Percentiles rank a stretch among this genome's conserved stretches.
Evolutionary conservation across 768 basidiomycete genomes (phyloP).

Genomic region (Lentinus tigrinus): DNA sequence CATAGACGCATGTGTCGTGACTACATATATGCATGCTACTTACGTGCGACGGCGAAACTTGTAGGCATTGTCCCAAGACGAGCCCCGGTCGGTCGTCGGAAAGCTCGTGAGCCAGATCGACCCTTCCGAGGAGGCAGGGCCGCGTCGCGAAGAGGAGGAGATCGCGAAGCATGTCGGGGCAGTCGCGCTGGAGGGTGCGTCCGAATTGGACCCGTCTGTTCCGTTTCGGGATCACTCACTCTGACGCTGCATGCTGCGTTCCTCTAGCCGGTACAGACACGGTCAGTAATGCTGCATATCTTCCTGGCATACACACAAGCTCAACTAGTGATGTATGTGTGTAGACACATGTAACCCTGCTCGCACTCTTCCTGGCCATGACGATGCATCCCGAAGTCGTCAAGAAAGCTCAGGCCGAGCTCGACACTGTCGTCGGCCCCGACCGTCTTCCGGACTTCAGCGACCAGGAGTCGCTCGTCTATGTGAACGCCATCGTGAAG

Average conservation of each 20-base stretch:
- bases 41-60: too few relatives aligned
- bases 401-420: conserved; percentile 56
- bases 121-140: background rate
- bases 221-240: background rate
- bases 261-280: background rate
- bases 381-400: conserved; percentile 12
- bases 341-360: conserved; percentile 22
- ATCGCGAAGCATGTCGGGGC: background rate
- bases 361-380: conserved; percentile 3
- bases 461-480: conserved; percentile 36
- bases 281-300: too few relatives aligned
- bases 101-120: background rate
- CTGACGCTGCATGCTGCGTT: background rate
- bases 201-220: too few relatives aligned
- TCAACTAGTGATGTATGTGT: too few relatives aligned
- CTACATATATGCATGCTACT: too few relatives aligned
- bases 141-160: background rate
- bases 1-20: too few relatives aligned
- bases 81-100: background rate
- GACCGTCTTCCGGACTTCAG: conserved; percentile 54
- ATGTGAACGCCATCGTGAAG: conserved; percentile 43
- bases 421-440: conserved; percentile 54
- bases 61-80: background rate
- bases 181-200: background rate
- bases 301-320: too few relatives aligned